Base-by-base conservation (phyloP, 2,329 filamentous ascomycete species). In the Nemania sp. region DNA sequence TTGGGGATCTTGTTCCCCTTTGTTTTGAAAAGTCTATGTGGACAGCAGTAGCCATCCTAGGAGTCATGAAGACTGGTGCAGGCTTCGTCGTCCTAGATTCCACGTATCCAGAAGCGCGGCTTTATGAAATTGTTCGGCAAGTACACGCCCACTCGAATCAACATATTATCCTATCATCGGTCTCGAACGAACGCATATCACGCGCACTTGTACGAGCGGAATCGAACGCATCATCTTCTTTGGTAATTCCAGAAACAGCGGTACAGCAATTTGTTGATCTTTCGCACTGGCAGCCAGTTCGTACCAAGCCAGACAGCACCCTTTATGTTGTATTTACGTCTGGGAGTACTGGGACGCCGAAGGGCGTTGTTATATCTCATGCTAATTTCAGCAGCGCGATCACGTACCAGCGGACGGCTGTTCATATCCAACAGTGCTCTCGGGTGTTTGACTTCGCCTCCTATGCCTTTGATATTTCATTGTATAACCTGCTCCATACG, bases 1-100 rank as follows among this genome's bases (percentile, higher is more conserved):
- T 33, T 22, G 48, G 48, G 12, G 9, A 24, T 17, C 30, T 50
- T 8, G 39, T 50, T 20, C 48, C 48, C 12, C 31, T 51, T 15
- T 36, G 22, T 26, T 51, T 51, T 23, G 49, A 51, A 26, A 51
- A 51, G 40, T 51, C 49, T 14, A 45, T 30, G 40, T 51, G 49
- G 49, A 51, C 34, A 26, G n/a, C 49, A 6, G 49, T 51, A 11
- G 40, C 40, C 17, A 22, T 31, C n/a, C 40, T 51, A 7, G 49
- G 14, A 15, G 49, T 45, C 14, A 37, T 51, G 23, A 51, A 51
- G 31, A 19, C 49, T 31, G 40, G 40, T 24, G 49, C 31, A 17
- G 31, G 12, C 19, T 36, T 19, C 6, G 43, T 46, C 31, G 17
- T 24, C 12, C 43, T 49, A n/a, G 47, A 49, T 30, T n/a, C 34